phyloP scores from a whole-genome alignment of 805 yeast genomes.

The Saccharomycopsis malanga region DNA sequence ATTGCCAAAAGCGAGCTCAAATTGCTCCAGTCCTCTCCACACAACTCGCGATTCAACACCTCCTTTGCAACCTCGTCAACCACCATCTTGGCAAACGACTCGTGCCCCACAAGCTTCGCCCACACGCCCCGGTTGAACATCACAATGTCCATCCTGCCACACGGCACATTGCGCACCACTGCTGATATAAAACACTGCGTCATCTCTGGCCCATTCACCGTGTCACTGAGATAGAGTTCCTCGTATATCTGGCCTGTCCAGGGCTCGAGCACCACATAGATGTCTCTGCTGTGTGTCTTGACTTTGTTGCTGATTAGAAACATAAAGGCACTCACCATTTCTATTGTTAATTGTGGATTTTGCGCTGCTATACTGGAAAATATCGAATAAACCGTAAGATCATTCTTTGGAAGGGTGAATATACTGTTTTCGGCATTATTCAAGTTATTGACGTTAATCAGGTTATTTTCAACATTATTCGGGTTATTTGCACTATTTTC shows the following conservation, averaged over 20 bases:
- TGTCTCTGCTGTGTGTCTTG: neutral
- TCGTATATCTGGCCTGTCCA: slow-evolving; percentile 67
- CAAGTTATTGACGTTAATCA: too few species aligned
- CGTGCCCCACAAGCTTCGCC: slow-evolving; percentile 45
- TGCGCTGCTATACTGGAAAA: slow-evolving; percentile 38
- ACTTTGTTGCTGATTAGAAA: slow-evolving; percentile 37
- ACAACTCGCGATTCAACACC: slow-evolving; percentile 69
- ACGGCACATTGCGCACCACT: slow-evolving; percentile 51
- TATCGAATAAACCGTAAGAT: slow-evolving; percentile 44
- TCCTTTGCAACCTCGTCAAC: slow-evolving; percentile 70
- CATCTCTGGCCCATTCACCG: slow-evolving; percentile 46
- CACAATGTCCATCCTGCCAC: slow-evolving; percentile 41
- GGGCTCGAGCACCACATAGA: slow-evolving; percentile 47
- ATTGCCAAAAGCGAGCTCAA: slow-evolving; percentile 55
- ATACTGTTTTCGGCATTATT: too few species aligned
- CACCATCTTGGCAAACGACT: slow-evolving; percentile 49
- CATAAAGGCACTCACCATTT: slow-evolving; percentile 45
- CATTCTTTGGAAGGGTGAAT: too few species aligned
- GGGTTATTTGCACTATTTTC: too few species aligned
- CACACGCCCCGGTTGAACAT: slow-evolving; percentile 57
- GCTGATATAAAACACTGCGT: slow-evolving; percentile 55
- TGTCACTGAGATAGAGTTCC: slow-evolving; percentile 41
- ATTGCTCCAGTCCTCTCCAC: slow-evolving; percentile 60
- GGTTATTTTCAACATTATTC: too few species aligned
- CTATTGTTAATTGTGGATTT: slow-evolving; percentile 54